Base-by-base conservation (phyloP, 768 basidiomycete genomes). In the Naganishia friedmannii region DNA sequence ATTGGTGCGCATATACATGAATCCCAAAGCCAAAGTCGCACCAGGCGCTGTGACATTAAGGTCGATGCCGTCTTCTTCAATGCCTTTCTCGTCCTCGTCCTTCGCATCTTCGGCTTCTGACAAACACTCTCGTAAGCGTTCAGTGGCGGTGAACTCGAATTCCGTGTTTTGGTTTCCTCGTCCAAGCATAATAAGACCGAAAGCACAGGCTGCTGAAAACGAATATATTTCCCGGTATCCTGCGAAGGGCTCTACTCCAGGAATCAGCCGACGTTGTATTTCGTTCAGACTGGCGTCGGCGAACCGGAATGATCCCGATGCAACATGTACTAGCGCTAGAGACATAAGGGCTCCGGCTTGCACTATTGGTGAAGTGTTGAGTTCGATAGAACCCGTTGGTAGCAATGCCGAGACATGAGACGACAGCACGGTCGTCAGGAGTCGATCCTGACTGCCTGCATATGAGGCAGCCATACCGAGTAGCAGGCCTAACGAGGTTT, bases 171-270 rank as follows among this genome's bases (percentile, higher is more conserved):
- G 85, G 26, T 75, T 74, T 3, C 96, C 94, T 74, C 88, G 88
- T 7, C 92, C 94, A 19, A 98, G 86, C 90, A 97, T 95, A 80
- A 95, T 89, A 88, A 96, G 90, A 5, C 96, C 96, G 77, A 96
- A 96, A 0, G 91, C 89, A 34, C 96, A 85, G 10, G 91, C 92
- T 2, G 92, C 88, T 1, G 92, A 86, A 73, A 91, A 89, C 0
- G 93, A 90, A 77, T 97, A 98, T 0, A 93, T 89, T 77, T 98
- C 96, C 46, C 91, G 87, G 77, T 93, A 88, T 73, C 94, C 92
- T 73, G 89, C 89, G 76, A 88, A 92, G 51, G 91, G 84, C 73
- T 95, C 92, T 1, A 90, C 88, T 65, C 89, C 89, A 6, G 88
- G 86, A 21, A 94, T 85, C 75, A 91, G 89, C 72, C 83, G 85